Percentiles rank a stretch among this genome's conserved stretches.
Evolutionary conservation across 139 green algal genomes (phyloP).

Genomic region (Chlamydomonas applanata): DNA sequence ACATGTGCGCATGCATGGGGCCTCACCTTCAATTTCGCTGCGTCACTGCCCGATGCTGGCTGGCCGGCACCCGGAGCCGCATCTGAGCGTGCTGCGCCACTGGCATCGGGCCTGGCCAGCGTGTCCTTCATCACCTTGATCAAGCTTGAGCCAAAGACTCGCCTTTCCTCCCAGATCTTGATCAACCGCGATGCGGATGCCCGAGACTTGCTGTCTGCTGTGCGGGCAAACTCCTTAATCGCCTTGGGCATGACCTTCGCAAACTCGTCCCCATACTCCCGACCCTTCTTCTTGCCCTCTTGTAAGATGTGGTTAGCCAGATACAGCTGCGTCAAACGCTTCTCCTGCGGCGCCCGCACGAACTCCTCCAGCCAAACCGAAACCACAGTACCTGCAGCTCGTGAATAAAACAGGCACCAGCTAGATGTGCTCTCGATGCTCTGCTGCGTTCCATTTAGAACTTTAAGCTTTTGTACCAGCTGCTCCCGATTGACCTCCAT

Average conservation of each 20-base stretch:
- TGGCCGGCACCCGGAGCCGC: too few species aligned
- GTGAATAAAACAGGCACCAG: slow-evolving; percentile 53
- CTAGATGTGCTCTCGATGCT: slow-evolving; percentile 46
- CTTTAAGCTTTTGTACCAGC: slow-evolving; percentile 37
- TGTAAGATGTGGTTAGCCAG: slow-evolving; percentile 53
- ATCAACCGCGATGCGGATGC: slow-evolving; percentile 17
- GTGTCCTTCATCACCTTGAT: slow-evolving; percentile 34
- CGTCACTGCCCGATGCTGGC: neutral
- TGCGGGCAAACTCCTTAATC: slow-evolving; percentile 7
- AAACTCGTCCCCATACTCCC: slow-evolving; percentile 64
- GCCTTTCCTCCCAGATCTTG: slow-evolving; percentile 41
- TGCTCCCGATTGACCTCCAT: neutral
- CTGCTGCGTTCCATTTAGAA: slow-evolving; percentile 43
- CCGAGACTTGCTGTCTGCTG: slow-evolving; percentile 5
- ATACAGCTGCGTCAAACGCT: slow-evolving; percentile 41
- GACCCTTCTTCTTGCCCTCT: slow-evolving; percentile 56
- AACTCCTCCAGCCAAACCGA: slow-evolving; percentile 50
- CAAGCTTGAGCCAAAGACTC: slow-evolving; percentile 40
- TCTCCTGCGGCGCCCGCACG: slow-evolving; percentile 6
- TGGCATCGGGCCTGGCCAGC: slow-evolving; percentile 4
- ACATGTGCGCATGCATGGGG: neutral
- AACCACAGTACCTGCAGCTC: slow-evolving; percentile 45
- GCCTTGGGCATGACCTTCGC: slow-evolving; percentile 21
- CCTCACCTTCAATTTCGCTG: neutral
- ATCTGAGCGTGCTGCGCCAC: neutral